phyloP scores from a whole-genome alignment of 2,329 filamentous ascomycete species.

The Aspergillus udagawae region DNA sequence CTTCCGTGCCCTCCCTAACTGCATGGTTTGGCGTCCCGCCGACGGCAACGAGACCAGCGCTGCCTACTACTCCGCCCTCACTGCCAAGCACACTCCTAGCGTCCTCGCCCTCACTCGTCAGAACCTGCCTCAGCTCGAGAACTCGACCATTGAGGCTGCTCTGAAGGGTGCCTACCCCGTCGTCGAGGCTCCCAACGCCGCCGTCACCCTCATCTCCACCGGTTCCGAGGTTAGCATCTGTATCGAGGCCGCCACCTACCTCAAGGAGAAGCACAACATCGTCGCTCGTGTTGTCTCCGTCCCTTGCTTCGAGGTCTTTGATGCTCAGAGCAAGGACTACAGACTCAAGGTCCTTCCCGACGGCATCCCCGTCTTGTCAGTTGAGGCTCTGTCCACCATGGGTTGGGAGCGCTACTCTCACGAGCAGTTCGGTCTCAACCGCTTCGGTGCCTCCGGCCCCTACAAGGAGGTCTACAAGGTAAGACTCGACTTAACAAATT shows the following conservation, averaged over 20 bases:
- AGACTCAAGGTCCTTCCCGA: conserved; percentile 87
- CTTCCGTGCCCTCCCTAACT: conserved; percentile 98
- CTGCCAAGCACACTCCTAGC: conserved; percentile 81
- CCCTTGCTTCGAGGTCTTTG: conserved; percentile 96
- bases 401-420: conserved; percentile 99
- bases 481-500: conserved; percentile 34
- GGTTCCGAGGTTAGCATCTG: conserved; percentile 94
- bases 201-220: conserved; percentile 87
- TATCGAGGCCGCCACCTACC: conserved; percentile 85
- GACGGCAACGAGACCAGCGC: conserved; percentile 98
- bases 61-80: conserved; percentile 94
- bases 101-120: conserved; percentile 95
- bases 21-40: conserved; percentile 98
- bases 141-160: conserved; percentile 81
- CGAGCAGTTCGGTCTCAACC: conserved; percentile 99
- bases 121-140: conserved; percentile 96
- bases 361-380: conserved; percentile 85
- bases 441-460: conserved; percentile 94
- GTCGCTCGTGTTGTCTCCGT: conserved; percentile 90
- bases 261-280: conserved; percentile 83
- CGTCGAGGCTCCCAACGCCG: conserved; percentile 76
- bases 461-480: conserved; percentile 98
- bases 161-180: conserved; percentile 94
- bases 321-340: conserved; percentile 92
- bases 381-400: conserved; percentile 96